These are phyloP conservation scores for Smittium culicis DNA, from an alignment of 371 early-diverging fungal genomes.

Conservation along the genomic window DNA sequence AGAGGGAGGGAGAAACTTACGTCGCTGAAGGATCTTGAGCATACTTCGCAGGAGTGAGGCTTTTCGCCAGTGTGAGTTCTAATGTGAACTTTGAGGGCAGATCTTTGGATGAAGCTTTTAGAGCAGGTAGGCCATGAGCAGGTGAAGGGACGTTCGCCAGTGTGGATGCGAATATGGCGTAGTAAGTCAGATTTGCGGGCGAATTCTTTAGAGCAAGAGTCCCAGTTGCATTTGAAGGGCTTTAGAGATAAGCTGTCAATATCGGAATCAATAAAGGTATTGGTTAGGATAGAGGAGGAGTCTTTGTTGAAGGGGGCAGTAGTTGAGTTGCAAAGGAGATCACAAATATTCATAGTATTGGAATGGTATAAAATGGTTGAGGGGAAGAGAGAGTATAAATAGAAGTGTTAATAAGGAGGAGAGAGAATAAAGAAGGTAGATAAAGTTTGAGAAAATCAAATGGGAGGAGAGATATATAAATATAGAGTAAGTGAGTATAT, in stretches of 20 bases:
- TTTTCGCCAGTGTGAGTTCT: constrained; percentile 69
- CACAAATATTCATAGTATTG: constrained; percentile 4
- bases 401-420: background rate
- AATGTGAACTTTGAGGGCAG: constrained; percentile 60
- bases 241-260: constrained; percentile 12
- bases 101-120: constrained; percentile 63
- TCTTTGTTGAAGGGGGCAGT: background rate
- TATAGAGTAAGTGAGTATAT: no score
- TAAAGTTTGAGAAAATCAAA: background rate
- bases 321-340: background rate
- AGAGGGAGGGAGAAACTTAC: background rate
- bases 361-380: background rate
- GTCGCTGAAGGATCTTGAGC: constrained; percentile 34
- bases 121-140: constrained; percentile 48
- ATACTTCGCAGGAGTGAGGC: constrained; percentile 52
- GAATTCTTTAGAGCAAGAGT: constrained; percentile 48
- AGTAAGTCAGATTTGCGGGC: constrained; percentile 62
- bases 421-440: background rate
- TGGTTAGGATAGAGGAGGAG: background rate
- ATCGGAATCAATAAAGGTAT: background rate
- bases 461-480: background rate
- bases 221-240: constrained; percentile 51
- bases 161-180: constrained; percentile 60
- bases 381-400: background rate
- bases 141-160: constrained; percentile 52